Percentiles rank a stretch among this genome's conserved stretches.
phyloP scores from a whole-genome alignment of 768 basidiomycete genomes.

The Trichaptum fuscoviolaceum region DNA sequence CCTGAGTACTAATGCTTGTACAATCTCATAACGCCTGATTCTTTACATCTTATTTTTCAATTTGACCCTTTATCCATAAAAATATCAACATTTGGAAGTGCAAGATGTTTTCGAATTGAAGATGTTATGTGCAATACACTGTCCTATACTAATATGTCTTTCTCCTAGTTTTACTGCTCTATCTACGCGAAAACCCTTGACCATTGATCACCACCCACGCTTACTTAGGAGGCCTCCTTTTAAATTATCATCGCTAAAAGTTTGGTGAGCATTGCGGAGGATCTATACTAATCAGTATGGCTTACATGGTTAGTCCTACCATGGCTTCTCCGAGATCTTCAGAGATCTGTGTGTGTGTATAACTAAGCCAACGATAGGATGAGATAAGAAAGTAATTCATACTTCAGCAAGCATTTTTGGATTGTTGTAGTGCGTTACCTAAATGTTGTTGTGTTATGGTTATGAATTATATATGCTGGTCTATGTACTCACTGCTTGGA shows the following conservation, averaged over 20 bases:
- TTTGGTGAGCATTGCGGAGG: constrained; percentile 2
- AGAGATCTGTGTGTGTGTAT: constrained; percentile 46
- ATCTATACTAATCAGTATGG: not conserved
- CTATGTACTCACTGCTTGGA: constrained; percentile 69
- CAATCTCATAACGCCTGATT: too few species aligned
- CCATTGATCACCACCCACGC: constrained; percentile 52
- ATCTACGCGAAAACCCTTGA: not conserved
- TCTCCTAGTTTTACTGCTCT: not conserved
- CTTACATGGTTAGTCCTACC: constrained; percentile 88
- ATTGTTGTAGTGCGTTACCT: constrained; percentile 95
- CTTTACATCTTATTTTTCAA: too few species aligned
- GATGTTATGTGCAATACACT: too few species aligned
- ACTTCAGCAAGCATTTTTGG: constrained; percentile 88
- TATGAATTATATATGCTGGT: constrained; percentile 9
- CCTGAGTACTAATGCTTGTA: too few species aligned
- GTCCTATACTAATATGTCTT: too few species aligned
- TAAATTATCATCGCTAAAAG: constrained; percentile 51
- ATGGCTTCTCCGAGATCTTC: constrained; percentile 87
- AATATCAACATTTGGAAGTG: too few species aligned
- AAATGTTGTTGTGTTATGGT: constrained; percentile 8
- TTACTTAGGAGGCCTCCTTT: constrained; percentile 66
- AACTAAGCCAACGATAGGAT: constrained; percentile 10
- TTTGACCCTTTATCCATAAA: too few species aligned
- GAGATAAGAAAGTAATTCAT: constrained; percentile 10
- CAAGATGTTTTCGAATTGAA: too few species aligned